Percentiles rank a stretch among this genome's conserved stretches.
Conservation (phyloP, 2,329 filamentous ascomycete genomes). For the Proliferodiscus dingleyae region DNA sequence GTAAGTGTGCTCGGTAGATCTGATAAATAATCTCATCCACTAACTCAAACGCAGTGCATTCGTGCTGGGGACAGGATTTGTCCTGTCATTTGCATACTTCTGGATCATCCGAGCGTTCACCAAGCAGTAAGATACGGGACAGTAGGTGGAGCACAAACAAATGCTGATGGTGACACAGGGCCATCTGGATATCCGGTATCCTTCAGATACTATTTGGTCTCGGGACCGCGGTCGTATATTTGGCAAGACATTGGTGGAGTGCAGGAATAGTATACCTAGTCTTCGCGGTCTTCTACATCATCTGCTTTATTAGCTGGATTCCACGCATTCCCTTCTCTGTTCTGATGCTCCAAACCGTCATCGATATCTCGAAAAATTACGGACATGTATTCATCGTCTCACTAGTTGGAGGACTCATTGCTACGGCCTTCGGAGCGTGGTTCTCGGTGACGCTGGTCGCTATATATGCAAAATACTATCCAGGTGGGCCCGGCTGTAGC, state of each 20-base stretch:
- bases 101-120: constrained; percentile 71
- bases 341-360: constrained; percentile 79
- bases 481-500: constrained; percentile 45
- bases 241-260: constrained; percentile 69
- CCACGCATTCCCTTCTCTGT: constrained; percentile 85
- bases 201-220: constrained; percentile 80
- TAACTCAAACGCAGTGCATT: constrained; percentile 45
- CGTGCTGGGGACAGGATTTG: constrained; percentile 66
- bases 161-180: constrained; percentile 31
- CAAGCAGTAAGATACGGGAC: constrained; percentile 49
- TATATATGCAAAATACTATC: constrained; percentile 80
- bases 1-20: constrained; percentile 13
- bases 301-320: constrained; percentile 88
- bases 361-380: constrained; percentile 77
- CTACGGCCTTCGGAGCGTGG: constrained; percentile 75
- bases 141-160: background rate
- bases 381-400: constrained; percentile 86
- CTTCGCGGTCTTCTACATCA: constrained; percentile 72
- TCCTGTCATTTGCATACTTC: constrained; percentile 74
- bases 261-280: constrained; percentile 84
- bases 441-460: constrained; percentile 81
- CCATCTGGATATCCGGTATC: constrained; percentile 90
- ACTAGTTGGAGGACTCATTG: constrained; percentile 73
- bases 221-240: constrained; percentile 83
- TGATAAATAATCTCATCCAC: background rate